Percentiles rank a stretch among this genome's conserved stretches.
Evolutionary conservation across 1,284 basidiomycete species (phyloP).

Genomic region (Schizophyllum commune): DNA sequence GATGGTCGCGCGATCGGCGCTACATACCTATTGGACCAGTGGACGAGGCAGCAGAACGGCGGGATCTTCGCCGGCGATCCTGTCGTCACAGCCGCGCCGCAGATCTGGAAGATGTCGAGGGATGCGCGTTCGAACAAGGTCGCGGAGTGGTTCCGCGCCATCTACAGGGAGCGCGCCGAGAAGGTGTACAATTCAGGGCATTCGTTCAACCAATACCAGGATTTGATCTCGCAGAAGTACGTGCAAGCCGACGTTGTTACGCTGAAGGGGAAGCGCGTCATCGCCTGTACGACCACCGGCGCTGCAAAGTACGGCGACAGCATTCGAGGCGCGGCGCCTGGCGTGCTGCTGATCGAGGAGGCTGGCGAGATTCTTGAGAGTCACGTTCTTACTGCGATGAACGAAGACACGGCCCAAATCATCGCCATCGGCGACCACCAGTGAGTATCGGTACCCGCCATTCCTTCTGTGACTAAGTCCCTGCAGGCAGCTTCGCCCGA

Average conservation of each 20-base stretch:
- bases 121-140: slow-evolving; percentile 24
- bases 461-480: neutral
- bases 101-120: slow-evolving; percentile 38
- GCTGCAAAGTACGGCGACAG: slow-evolving; percentile 50
- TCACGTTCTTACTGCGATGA: slow-evolving; percentile 54
- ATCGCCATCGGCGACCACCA: slow-evolving; percentile 67
- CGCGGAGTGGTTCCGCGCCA: slow-evolving; percentile 32
- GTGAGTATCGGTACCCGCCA: slow-evolving; percentile 27
- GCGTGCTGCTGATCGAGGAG: slow-evolving; percentile 57
- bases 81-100: slow-evolving; percentile 16
- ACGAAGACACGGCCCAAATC: slow-evolving; percentile 37
- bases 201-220: slow-evolving; percentile 34
- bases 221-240: slow-evolving; percentile 29
- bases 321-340: slow-evolving; percentile 37
- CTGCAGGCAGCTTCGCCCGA: slow-evolving; percentile 57
- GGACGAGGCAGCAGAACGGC: slow-evolving; percentile 34
- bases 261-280: slow-evolving; percentile 44
- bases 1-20: slow-evolving; percentile 25
- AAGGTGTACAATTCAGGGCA: slow-evolving; percentile 28
- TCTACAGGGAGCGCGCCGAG: slow-evolving; percentile 29
- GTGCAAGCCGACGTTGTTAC: slow-evolving; percentile 26
- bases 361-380: slow-evolving; percentile 66
- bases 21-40: slow-evolving; percentile 39
- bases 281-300: slow-evolving; percentile 60
- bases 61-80: slow-evolving; percentile 29